Conservation (phyloP, 2,329 filamentous ascomycete genomes). For the Fusarium nodosum region DNA sequence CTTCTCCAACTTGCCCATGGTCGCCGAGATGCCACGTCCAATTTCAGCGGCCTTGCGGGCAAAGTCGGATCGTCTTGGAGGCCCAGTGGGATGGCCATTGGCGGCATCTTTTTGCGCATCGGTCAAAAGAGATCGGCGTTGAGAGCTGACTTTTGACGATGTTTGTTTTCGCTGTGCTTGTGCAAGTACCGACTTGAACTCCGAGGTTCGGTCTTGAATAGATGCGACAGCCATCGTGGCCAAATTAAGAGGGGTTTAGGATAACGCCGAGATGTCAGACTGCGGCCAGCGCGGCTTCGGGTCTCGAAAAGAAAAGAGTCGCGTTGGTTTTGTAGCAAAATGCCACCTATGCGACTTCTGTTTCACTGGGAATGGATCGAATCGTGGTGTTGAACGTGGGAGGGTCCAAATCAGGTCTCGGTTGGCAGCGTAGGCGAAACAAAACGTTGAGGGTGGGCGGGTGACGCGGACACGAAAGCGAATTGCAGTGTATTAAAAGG, state of each 20-base stretch:
- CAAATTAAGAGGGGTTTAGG: slow-evolving; percentile 34
- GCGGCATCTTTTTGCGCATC: slow-evolving; percentile 77
- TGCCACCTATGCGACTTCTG: slow-evolving; percentile 26
- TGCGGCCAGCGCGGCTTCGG: slow-evolving; percentile 56
- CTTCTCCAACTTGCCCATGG: slow-evolving; percentile 95
- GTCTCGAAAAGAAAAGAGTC: slow-evolving; percentile 37
- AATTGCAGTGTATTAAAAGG: slow-evolving; percentile 39
- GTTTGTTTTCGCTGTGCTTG: slow-evolving; percentile 87
- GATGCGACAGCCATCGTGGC: slow-evolving; percentile 74
- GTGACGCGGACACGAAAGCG: slow-evolving; percentile 35
- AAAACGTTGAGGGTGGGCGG: slow-evolving; percentile 15
- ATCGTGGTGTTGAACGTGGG: slow-evolving; percentile 18
- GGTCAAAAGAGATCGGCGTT: slow-evolving; percentile 83
- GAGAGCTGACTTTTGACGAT: slow-evolving; percentile 80
- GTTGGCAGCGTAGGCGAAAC: slow-evolving; percentile 27
- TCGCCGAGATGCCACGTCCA: slow-evolving; percentile 88
- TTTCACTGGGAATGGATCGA: slow-evolving; percentile 17
- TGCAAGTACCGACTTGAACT: slow-evolving; percentile 92
- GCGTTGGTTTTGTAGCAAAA: slow-evolving; percentile 3
- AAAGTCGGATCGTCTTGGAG: slow-evolving; percentile 85
- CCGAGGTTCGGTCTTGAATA: slow-evolving; percentile 95
- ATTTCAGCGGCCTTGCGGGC: slow-evolving; percentile 92
- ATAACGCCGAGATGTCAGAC: slow-evolving; percentile 41
- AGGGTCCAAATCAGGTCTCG: slow-evolving; percentile 38
- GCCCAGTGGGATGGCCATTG: slow-evolving; percentile 62